Percentiles rank a stretch among this genome's conserved stretches.
These are phyloP conservation scores for Zoysia japonica DNA, from an alignment of 176 grass and related monocot species.

Conservation along the genomic window DNA sequence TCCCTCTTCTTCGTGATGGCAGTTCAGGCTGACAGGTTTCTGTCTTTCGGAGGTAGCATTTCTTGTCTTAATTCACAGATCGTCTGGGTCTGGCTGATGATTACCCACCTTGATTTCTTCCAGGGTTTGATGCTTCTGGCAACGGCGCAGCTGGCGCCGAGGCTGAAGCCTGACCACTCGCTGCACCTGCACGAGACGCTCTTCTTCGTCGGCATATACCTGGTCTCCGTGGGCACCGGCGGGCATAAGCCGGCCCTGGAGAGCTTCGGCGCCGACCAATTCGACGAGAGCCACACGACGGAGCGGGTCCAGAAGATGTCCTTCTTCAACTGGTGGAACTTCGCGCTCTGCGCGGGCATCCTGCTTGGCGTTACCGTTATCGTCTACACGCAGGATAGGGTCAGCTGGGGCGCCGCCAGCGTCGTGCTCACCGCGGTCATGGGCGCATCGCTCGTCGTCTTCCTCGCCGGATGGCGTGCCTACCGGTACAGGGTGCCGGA, in stretches of 20 bases:
- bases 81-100: background rate
- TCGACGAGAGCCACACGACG: constrained; percentile 56
- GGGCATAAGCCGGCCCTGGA: constrained; percentile 84
- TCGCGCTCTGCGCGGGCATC: constrained; percentile 57
- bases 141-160: constrained; percentile 48
- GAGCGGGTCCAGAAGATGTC: constrained; percentile 91
- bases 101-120: background rate
- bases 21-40: too few relatives aligned
- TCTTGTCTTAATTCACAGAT: background rate
- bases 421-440: constrained; percentile 59
- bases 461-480: constrained; percentile 46
- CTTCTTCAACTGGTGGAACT: constrained; percentile 99
- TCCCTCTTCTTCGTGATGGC: too few relatives aligned
- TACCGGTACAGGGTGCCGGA: constrained; percentile 63
- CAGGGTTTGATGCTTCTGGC: constrained; percentile 61
- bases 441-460: constrained; percentile 52
- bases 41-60: background rate
- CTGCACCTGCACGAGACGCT: constrained; percentile 51
- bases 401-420: constrained; percentile 65
- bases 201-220: constrained; percentile 69
- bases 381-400: constrained; percentile 50
- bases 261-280: constrained; percentile 96
- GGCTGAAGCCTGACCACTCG: constrained; percentile 24
- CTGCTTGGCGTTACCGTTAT: constrained; percentile 68
- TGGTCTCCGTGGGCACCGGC: constrained; percentile 70